phyloP scores from a whole-genome alignment of 257 asterid genomes.

The Forsythia viridissima region DNA sequence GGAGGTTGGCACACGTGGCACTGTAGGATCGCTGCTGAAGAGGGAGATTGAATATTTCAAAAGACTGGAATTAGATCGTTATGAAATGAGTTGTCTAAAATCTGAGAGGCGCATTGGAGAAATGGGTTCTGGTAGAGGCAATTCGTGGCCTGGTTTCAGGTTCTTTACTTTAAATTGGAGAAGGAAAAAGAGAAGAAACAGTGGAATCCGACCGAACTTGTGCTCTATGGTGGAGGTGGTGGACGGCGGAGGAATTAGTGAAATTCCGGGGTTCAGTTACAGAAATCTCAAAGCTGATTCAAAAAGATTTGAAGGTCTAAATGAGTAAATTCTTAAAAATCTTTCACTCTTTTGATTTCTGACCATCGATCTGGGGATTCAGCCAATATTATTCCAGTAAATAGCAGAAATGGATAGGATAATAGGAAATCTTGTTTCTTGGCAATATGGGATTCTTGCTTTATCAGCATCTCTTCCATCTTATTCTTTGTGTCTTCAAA shows the following conservation, averaged over 20 bases:
- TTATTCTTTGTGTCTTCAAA: background rate
- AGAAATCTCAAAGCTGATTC: constrained; percentile 69
- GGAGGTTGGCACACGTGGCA: constrained; percentile 79
- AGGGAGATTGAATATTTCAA: constrained; percentile 81
- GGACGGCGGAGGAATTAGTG: constrained; percentile 28
- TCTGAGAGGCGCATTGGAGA: constrained; percentile 37
- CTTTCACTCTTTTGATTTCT: background rate
- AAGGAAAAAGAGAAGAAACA: constrained; percentile 55
- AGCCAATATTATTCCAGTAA: background rate
- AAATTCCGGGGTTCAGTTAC: constrained; percentile 56
- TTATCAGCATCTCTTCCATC: background rate
- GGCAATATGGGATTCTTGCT: background rate
- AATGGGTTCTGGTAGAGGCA: constrained; percentile 27
- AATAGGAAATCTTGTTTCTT: background rate
- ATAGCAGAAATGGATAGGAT: background rate
- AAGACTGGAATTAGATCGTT: constrained; percentile 42
- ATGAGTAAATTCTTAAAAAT: background rate
- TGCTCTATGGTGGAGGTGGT: constrained; percentile 41
- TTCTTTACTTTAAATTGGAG: constrained; percentile 50
- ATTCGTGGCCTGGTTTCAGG: constrained; percentile 56
- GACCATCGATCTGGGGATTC: background rate
- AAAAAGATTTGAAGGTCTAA: constrained; percentile 45
- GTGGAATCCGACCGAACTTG: constrained; percentile 42
- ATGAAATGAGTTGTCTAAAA: constrained; percentile 23
- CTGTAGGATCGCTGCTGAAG: constrained; percentile 81